Percentiles rank a stretch among this genome's conserved stretches.
Evolutionary conservation across 1,139 yeast genomes (phyloP).

Genomic region (Geotrichum cucujoidarum): DNA sequence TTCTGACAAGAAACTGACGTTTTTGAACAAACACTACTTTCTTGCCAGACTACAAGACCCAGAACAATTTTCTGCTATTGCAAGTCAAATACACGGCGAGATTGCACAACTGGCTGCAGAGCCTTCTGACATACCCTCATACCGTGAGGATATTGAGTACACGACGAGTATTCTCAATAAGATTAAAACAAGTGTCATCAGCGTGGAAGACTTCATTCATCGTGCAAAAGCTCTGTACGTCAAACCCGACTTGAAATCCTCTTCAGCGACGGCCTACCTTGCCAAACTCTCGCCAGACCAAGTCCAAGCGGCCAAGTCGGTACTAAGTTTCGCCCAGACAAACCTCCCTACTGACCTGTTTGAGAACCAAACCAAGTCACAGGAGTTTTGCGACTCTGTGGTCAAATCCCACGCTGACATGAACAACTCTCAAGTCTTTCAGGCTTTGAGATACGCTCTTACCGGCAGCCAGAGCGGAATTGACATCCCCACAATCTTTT

Average conservation of each 20-base stretch:
- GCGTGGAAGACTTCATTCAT: constrained; percentile 23
- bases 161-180: constrained; percentile 22
- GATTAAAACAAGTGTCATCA: constrained; percentile 23
- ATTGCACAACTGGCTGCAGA: constrained; percentile 19
- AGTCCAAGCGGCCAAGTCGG: not conserved
- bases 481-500: constrained; percentile 55
- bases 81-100: constrained; percentile 16
- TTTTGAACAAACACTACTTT: constrained; percentile 65
- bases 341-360: constrained; percentile 1
- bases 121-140: constrained; percentile 23
- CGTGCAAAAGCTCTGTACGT: constrained; percentile 24
- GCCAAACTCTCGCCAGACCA: not conserved
- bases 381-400: constrained; percentile 9
- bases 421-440: constrained; percentile 43
- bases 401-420: constrained; percentile 1
- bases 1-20: constrained; percentile 65
- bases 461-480: constrained; percentile 71
- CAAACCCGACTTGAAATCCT: constrained; percentile 24
- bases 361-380: constrained; percentile 4
- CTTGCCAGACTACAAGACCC: constrained; percentile 29
- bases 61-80: constrained; percentile 20
- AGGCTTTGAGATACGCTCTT: constrained; percentile 62
- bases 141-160: constrained; percentile 20
- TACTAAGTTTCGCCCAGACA: constrained; percentile 1
- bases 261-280: constrained; percentile 31